phyloP scores from a whole-genome alignment of 352 stramenopile genomes.

The Pythium dissimile region DNA sequence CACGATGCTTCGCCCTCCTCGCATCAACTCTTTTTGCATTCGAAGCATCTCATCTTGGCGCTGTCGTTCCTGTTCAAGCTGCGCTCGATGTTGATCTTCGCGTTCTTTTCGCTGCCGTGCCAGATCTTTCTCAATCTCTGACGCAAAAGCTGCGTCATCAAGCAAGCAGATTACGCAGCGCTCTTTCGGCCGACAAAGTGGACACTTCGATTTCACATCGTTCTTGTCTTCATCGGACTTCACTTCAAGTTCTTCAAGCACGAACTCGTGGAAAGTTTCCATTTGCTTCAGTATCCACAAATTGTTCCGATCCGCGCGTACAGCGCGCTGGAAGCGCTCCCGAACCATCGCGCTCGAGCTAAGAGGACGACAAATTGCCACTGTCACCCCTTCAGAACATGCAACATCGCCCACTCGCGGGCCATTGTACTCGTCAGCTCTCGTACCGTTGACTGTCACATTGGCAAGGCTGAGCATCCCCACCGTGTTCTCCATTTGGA shows the following conservation, averaged over 20 bases:
- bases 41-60: slow-evolving; percentile 9
- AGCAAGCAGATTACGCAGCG: slow-evolving; percentile 25
- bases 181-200: slow-evolving; percentile 26
- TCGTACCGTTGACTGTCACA: slow-evolving; percentile 48
- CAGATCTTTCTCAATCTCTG: slow-evolving; percentile 18
- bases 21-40: slow-evolving; percentile 17
- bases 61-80: slow-evolving; percentile 10
- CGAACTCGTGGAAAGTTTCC: slow-evolving; percentile 62
- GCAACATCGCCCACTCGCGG: slow-evolving; percentile 52
- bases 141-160: slow-evolving; percentile 18
- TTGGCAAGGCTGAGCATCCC: slow-evolving; percentile 46
- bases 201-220: slow-evolving; percentile 6
- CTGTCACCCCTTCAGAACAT: slow-evolving; percentile 50
- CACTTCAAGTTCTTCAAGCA: slow-evolving; percentile 11
- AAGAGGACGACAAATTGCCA: slow-evolving; percentile 51
- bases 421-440: slow-evolving; percentile 42
- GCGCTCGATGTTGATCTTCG: slow-evolving; percentile 14
- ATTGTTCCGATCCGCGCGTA: slow-evolving; percentile 45
- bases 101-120: slow-evolving; percentile 9
- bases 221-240: background rate
- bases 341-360: slow-evolving; percentile 34
- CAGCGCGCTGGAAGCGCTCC: slow-evolving; percentile 51
- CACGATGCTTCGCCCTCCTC: background rate
- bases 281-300: slow-evolving; percentile 53
- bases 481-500: slow-evolving; percentile 53